Evolutionary conservation across 2,329 filamentous ascomycete species (phyloP), one percentile per base, ranked within the genome.

Genomic region (Canariomyces notabilis): DNA sequence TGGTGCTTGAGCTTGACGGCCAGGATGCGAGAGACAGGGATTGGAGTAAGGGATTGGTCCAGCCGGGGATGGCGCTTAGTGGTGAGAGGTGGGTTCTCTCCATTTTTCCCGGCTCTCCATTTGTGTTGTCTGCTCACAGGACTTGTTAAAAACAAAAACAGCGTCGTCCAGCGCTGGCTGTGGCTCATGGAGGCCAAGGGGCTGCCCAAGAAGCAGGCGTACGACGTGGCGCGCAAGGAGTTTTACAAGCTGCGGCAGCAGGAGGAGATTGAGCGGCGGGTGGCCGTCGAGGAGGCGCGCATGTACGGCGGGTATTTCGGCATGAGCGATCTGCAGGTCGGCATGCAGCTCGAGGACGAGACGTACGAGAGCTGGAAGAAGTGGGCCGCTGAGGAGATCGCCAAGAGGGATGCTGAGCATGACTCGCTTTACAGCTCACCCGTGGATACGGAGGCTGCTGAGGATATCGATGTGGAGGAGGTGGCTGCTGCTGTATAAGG

Each of bases 261-360:
- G 49, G 83, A 94, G 58, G 89, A 96, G 55, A 79, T 95, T 38
- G 82, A 91, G 69, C 77, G 80, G 57, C 82, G 90, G 57, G 77
- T 98, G 49, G 87, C 91, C 6, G 75, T 81, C 40, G 93, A 98
- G 69, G 93, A 98, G 68, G 91, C 93, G 21, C 74, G 82, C 53
- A 79, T 86, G 59, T 84, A 86, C 5, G 93, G 93, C 43, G 90
- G 89, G 41, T 89, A 89, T 73, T 97, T 97, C 64, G 89, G 89
- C 64, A 86, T 84, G 66, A 75, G 79, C 34, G 76, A 79, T 49
- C 64, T 89, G 42, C 83, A 95, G 50, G 73, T 95, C 46, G 82
- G 87, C 55, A 87, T 93, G 80, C 72, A 83, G 52, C 74, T 95
- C 43, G 93, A 98, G 68, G 82, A 94, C 67, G 68, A 76, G 57